These are phyloP conservation scores for Coemansia sp. DNA, from an alignment of 192 early-diverging fungal genomes.

Conservation along the genomic window DNA sequence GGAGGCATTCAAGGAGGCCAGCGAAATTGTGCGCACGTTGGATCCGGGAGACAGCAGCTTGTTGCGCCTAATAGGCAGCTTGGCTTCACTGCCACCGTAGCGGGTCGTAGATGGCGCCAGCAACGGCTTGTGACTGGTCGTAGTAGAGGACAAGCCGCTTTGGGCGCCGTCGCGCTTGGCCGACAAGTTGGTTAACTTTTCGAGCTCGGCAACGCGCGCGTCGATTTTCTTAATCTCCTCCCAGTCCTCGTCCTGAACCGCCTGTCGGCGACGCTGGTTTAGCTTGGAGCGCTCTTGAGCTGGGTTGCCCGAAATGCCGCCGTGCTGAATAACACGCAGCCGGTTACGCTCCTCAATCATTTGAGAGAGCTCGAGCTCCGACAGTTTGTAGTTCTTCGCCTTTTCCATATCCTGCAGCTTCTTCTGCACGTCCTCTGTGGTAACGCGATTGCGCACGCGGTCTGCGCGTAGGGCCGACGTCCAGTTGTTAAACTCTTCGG, in stretches of 20 bases:
- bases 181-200: constrained; percentile 22
- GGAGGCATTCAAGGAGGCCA: background rate
- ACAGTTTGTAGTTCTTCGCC: constrained; percentile 64
- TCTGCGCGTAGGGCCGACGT: constrained; percentile 57
- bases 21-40: background rate
- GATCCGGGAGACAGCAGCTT: constrained; percentile 30
- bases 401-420: constrained; percentile 60
- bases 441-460: constrained; percentile 49
- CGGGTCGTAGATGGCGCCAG: constrained; percentile 41
- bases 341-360: constrained; percentile 65
- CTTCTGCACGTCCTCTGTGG: constrained; percentile 55
- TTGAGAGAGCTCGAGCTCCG: constrained; percentile 61
- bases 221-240: constrained; percentile 50
- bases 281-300: constrained; percentile 58
- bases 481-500: constrained; percentile 64
- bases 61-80: constrained; percentile 8
- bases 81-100: background rate
- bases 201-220: constrained; percentile 34
- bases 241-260: constrained; percentile 56
- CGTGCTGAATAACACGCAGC: constrained; percentile 37
- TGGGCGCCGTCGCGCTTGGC: constrained; percentile 10
- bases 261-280: constrained; percentile 55
- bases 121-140: constrained; percentile 22
- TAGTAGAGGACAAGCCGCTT: background rate
- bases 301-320: constrained; percentile 30